Evolutionary conservation across 306 rosid genomes (phyloP).

Genomic region (Trifolium subterraneum): DNA sequence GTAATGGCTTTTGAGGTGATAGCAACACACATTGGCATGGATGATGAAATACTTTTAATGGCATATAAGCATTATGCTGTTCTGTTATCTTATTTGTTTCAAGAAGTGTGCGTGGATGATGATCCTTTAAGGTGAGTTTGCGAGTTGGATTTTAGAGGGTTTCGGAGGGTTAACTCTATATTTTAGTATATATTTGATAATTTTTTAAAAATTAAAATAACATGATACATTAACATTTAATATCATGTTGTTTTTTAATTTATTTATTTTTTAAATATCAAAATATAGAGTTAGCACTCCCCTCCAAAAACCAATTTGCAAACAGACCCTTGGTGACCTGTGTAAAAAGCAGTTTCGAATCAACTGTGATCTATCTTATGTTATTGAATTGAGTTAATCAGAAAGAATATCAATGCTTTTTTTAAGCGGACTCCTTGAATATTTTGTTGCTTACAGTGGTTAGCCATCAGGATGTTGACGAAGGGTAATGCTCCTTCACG

Average conservation of each 20-base stretch:
- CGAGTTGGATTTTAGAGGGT: no score
- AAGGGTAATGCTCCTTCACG: constrained; percentile 62
- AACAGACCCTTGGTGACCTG: constrained; percentile 1
- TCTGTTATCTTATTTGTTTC: constrained; percentile 31
- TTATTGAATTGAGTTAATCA: constrained; percentile 11
- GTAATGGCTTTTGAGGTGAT: not conserved
- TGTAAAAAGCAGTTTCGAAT: constrained; percentile 33
- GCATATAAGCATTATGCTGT: constrained; percentile 6
- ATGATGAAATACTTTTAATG: constrained; percentile 2
- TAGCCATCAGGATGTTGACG: constrained; percentile 66
- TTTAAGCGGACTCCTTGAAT: constrained; percentile 15
- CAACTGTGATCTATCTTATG: constrained; percentile 5
- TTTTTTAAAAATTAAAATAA: no score
- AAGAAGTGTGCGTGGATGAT: constrained; percentile 24
- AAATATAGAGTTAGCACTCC: no score
- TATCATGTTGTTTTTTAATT: no score
- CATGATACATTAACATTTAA: no score
- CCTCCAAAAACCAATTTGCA: no score
- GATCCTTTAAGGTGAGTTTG: not conserved
- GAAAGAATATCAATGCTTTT: constrained; percentile 19
- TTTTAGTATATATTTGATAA: no score
- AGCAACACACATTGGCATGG: constrained; percentile 22
- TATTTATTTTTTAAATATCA: no score
- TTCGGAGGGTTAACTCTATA: no score
- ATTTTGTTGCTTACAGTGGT: constrained; percentile 59